Conservation (phyloP, 441 rosid genomes). For the Kokia cookei region DNA sequence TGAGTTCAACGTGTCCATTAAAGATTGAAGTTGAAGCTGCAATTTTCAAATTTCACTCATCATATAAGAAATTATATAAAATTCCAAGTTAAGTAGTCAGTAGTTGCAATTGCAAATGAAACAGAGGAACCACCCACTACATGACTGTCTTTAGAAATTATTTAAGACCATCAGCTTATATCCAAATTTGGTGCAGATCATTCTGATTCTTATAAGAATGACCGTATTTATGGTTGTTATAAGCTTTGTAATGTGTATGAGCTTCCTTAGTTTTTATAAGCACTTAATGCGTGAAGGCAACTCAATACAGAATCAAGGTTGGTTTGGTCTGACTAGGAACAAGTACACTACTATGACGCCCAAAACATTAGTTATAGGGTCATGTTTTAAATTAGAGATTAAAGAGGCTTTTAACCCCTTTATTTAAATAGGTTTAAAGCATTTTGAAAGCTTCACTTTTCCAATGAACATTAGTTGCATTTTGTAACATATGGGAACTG, state of each 20-base stretch:
- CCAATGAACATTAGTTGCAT: background rate
- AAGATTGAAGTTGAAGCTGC: constrained; percentile 98
- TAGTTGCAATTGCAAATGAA: background rate
- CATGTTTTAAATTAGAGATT: background rate
- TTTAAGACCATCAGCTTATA: background rate
- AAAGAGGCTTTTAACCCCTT: background rate
- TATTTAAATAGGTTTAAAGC: background rate
- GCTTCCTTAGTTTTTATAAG: background rate
- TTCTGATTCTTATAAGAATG: background rate
- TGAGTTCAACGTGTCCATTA: constrained; percentile 94
- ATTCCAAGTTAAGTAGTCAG: background rate
- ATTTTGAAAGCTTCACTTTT: background rate
- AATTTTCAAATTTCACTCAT: constrained; percentile 23
- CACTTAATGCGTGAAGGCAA: background rate
- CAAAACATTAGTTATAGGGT: background rate
- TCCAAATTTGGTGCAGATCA: background rate
- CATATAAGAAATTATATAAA: constrained; percentile 10
- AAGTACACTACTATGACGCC: background rate
- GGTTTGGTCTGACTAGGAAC: background rate
- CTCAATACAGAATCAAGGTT: background rate
- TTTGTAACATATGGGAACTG: background rate
- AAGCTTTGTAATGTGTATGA: background rate
- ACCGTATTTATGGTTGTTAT: background rate
- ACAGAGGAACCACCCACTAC: background rate
- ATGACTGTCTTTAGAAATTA: background rate